These are phyloP conservation scores for Leucocoprinus leucothites DNA, from an alignment of 768 basidiomycete species.

Conservation along the genomic window DNA sequence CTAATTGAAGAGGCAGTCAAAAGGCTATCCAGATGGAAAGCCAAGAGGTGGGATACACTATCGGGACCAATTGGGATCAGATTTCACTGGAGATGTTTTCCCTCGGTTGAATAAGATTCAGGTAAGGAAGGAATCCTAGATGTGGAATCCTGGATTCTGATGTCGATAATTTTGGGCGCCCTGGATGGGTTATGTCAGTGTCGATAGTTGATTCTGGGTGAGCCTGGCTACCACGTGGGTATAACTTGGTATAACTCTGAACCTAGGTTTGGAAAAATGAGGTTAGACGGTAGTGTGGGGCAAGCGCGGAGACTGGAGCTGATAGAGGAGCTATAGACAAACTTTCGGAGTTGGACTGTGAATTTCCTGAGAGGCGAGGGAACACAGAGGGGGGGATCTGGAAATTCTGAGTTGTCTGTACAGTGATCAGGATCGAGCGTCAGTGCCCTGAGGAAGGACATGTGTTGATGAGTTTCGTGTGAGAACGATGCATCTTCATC, in stretches of 20 bases:
- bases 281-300: neutral
- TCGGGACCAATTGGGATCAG: slow-evolving; percentile 20
- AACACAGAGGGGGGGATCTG: slow-evolving; percentile 24
- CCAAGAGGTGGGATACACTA: slow-evolving; percentile 1
- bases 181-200: slow-evolving; percentile 14
- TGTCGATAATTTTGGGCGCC: slow-evolving; percentile 13
- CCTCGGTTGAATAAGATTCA: slow-evolving; percentile 5
- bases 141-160: slow-evolving; percentile 26
- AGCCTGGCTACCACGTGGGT: slow-evolving; percentile 21
- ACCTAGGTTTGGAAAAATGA: neutral
- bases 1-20: slow-evolving; percentile 20
- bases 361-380: slow-evolving; percentile 16
- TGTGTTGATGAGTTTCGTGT: slow-evolving; percentile 5
- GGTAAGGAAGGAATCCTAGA: slow-evolving; percentile 15
- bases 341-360: slow-evolving; percentile 9
- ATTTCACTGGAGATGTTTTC: slow-evolving; percentile 16
- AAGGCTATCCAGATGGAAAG: slow-evolving; percentile 26
- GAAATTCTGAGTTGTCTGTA: slow-evolving; percentile 26
- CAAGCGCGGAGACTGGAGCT: neutral
- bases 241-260: slow-evolving; percentile 14
- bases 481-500: slow-evolving; percentile 17
- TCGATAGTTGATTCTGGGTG: neutral
- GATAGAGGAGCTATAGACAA: neutral
- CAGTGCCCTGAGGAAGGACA: slow-evolving; percentile 3
- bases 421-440: slow-evolving; percentile 11